Percentiles rank a stretch among this genome's conserved stretches.
Evolutionary conservation across 495 filamentous ascomycete genomes (phyloP).

Genomic region (Talaromyces stipitatus): DNA sequence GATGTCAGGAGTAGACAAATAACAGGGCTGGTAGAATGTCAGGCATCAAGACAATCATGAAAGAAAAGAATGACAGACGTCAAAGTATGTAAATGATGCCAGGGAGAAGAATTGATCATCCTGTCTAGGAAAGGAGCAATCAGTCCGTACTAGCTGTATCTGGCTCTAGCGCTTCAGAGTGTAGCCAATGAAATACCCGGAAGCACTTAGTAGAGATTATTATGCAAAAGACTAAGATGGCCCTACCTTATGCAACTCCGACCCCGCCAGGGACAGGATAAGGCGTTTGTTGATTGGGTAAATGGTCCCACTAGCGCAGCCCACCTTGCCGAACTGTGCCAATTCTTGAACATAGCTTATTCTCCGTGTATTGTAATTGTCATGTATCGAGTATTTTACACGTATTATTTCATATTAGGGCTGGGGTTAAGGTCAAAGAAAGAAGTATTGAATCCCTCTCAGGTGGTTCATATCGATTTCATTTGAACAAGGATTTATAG

Average conservation of each 20-base stretch:
- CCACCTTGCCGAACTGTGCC: background rate
- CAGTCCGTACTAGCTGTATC: background rate
- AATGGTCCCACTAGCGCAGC: background rate
- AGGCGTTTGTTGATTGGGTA: background rate
- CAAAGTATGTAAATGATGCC: background rate
- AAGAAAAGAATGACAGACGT: background rate
- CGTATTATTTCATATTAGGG: too few relatives aligned
- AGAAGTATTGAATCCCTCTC: too few relatives aligned
- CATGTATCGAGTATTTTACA: too few relatives aligned
- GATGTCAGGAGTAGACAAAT: background rate
- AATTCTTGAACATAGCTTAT: background rate
- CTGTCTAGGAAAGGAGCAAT: background rate
- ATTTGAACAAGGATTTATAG: too few relatives aligned
- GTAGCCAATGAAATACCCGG: background rate
- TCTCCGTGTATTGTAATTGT: too few relatives aligned
- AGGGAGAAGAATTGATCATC: background rate
- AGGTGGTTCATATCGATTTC: too few relatives aligned
- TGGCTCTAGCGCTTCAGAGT: background rate
- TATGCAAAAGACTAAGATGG: background rate
- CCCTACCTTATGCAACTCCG: background rate
- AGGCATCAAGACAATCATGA: background rate
- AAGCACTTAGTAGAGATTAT: background rate
- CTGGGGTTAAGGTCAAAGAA: too few relatives aligned
- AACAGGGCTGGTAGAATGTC: background rate
- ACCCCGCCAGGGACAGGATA: background rate